phyloP scores from a whole-genome alignment of 345 rosid species.

The Dipteronia dyeriana region DNA sequence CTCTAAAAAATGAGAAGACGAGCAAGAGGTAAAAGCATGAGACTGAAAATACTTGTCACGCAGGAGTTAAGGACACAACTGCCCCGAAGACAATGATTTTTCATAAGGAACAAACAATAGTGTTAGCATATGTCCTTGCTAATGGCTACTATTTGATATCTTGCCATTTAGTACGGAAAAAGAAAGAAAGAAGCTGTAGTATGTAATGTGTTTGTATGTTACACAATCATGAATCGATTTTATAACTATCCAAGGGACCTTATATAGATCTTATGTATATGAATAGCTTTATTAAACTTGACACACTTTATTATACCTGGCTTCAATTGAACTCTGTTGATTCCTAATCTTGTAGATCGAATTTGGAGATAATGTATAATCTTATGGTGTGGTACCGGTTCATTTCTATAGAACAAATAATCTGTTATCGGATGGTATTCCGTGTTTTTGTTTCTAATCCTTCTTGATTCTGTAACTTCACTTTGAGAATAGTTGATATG shows the following conservation, averaged over 20 bases:
- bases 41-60: background rate
- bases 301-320: background rate
- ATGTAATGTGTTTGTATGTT: background rate
- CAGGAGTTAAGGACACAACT: conserved; percentile 1
- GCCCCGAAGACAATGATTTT: background rate
- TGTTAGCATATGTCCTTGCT: background rate
- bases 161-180: background rate
- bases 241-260: background rate
- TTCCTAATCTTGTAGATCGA: background rate
- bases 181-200: background rate
- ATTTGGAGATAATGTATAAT: background rate
- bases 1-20: background rate
- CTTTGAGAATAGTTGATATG: background rate
- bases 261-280: background rate
- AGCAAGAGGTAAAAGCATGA: background rate
- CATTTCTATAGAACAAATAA: background rate
- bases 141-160: background rate
- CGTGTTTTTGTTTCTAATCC: background rate
- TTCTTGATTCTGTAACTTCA: background rate
- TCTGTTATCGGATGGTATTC: background rate
- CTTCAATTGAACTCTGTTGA: background rate
- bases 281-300: too few relatives aligned
- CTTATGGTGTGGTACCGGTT: background rate
- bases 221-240: background rate
- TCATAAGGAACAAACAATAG: background rate